Evolutionary conservation across 2,329 filamentous ascomycete genomes (phyloP).

Genomic region (Pseudopithomyces chartarum): DNA sequence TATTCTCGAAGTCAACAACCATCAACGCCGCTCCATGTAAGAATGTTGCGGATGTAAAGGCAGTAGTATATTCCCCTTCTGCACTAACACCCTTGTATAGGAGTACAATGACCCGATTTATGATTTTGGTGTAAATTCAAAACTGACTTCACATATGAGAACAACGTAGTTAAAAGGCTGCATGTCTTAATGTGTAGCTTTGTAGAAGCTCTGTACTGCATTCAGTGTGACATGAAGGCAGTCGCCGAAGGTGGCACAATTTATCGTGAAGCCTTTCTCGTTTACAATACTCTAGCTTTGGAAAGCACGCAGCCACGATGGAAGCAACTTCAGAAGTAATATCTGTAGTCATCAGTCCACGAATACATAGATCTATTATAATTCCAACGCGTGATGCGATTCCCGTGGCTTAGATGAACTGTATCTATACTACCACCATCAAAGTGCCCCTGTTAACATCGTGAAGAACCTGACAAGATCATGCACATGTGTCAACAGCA

Average conservation of each 20-base stretch:
- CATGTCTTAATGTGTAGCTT: conserved; percentile 34
- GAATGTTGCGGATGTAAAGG: conserved; percentile 57
- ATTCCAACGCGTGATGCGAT: no score
- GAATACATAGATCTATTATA: no score
- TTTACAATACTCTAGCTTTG: conserved; percentile 51
- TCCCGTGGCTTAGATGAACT: no score
- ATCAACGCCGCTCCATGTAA: conserved; percentile 52
- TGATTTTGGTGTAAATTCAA: conserved; percentile 43
- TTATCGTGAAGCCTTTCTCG: conserved; percentile 48
- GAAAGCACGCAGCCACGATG: conserved; percentile 53
- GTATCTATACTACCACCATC: no score
- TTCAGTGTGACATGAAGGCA: conserved; percentile 41
- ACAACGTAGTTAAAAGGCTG: conserved; percentile 54
- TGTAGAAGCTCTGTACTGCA: conserved; percentile 41
- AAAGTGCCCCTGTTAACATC: no score
- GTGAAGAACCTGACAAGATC: no score
- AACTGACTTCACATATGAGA: conserved; percentile 54
- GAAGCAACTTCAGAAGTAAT: conserved; percentile 46
- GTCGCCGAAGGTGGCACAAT: conserved; percentile 45
- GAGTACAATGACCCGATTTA: conserved; percentile 58
- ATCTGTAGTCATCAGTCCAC: conserved; percentile 17
- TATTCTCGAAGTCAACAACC: conserved; percentile 56
- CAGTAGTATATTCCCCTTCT: conserved; percentile 58
- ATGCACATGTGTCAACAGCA: no score
- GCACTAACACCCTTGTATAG: conserved; percentile 67